These are phyloP conservation scores for Cryphonectria carpinicola DNA, from an alignment of 2,329 filamentous ascomycete genomes.

Conservation along the genomic window DNA sequence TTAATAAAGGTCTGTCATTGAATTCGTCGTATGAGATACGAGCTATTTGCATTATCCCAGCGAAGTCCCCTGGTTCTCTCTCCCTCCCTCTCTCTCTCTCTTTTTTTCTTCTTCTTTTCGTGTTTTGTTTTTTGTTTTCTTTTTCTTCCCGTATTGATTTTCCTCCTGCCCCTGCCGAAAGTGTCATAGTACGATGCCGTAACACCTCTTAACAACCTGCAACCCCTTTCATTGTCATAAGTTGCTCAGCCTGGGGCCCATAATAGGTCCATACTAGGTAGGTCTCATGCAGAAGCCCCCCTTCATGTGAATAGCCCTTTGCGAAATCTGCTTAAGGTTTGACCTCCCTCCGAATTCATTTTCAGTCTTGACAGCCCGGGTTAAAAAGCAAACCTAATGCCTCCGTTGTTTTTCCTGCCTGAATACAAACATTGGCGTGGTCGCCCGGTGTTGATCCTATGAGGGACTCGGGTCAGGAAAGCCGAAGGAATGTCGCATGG, in stretches of 20 bases:
- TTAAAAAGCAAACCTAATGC: background rate
- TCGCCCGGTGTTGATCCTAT: conserved; percentile 16
- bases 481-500: conserved; percentile 20
- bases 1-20: conserved; percentile 8
- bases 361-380: conserved; percentile 5
- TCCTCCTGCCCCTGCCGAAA: background rate
- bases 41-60: conserved; percentile 27
- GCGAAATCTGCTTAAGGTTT: background rate
- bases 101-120: background rate
- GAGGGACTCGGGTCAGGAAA: conserved; percentile 12
- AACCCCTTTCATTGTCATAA: background rate
- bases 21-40: conserved; percentile 30
- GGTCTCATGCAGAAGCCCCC: background rate
- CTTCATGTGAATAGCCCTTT: background rate
- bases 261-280: background rate
- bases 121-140: background rate
- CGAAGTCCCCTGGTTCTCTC: background rate
- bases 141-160: background rate
- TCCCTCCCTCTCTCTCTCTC: too few species aligned
- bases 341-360: conserved; percentile 1
- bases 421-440: conserved; percentile 11
- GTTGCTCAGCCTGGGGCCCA: background rate
- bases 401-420: conserved; percentile 1
- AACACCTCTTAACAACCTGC: conserved; percentile 13
- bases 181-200: background rate